Base-by-base conservation (phyloP, 1,139 yeast genomes). In the Meyerozyma elateridarum region DNA sequence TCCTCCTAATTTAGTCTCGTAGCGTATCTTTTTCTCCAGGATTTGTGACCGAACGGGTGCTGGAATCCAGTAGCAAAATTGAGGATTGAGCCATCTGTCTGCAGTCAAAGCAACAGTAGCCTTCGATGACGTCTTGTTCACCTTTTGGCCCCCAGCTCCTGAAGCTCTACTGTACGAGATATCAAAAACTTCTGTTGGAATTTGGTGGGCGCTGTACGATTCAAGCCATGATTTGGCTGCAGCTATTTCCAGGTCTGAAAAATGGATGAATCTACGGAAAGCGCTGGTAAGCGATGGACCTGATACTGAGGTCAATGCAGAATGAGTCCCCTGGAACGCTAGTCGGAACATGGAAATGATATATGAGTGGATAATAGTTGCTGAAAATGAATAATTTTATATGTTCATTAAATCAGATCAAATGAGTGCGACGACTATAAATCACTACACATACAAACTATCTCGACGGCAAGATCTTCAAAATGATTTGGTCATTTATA, bases 111-210 rank as follows among this genome's bases (percentile, higher is more conserved):
- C 61, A 8, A 89, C 54, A 0, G 91, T 77, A 3, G 93, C 95
- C 48, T 88, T 88, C 3, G 91, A 76, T 9, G 79, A 78, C 0
- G 87, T 74, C 41, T 87, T 89, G 54, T 89, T 89, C 11, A 89
- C 96, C 50, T 89, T 85, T 47, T 89, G 97, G 0, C 97, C 97
- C 0, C 97, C 97, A 0, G 96, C 89, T 0, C 97, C 97, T 8
- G 95, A 81, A 0, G 95, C 73, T 39, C 95, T 60, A 33, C 85
- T 76, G 54, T 64, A 88, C 0, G 76, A 53, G 2, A 79, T 56
- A 1, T 61, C 58, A 47, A 84, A 84, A 14, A 61, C 48, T 19
- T 56, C 49, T 8, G 58, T 51, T 0, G 91, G 93, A 1, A 83
- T 61, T 4, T 55, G 44, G 0, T 45, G 29, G 2, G 52, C 43